phyloP scores from a whole-genome alignment of 1,139 yeast species.

The Pichia sp. region DNA sequence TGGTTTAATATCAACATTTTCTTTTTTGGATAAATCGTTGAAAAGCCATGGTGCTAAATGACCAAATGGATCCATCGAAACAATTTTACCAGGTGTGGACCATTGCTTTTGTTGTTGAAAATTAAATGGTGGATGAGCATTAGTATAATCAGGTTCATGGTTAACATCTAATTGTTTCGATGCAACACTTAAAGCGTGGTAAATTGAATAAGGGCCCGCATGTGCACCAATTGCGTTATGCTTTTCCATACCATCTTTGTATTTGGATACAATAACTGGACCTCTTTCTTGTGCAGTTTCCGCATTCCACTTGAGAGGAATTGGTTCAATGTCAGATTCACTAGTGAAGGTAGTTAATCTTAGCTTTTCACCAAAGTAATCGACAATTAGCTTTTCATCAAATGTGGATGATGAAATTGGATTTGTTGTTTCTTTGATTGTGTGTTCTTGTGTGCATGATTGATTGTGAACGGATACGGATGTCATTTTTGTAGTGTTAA shows the following conservation, averaged over 20 bases:
- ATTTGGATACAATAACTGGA: conserved; percentile 49
- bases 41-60: conserved; percentile 55
- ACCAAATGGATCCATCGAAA: conserved; percentile 57
- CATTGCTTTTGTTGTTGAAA: conserved; percentile 48
- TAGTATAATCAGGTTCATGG: conserved; percentile 52
- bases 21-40: conserved; percentile 35
- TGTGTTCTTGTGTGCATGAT: conserved; percentile 8
- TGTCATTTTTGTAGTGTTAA: not conserved
- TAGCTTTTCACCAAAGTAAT: conserved; percentile 31
- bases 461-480: not conserved
- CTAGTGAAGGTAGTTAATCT: conserved; percentile 45
- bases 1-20: conserved; percentile 49
- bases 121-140: conserved; percentile 54
- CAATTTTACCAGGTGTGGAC: conserved; percentile 48
- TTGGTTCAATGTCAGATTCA: conserved; percentile 42
- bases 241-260: conserved; percentile 38
- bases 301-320: conserved; percentile 46
- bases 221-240: conserved; percentile 55
- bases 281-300: conserved; percentile 44
- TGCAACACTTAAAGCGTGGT: conserved; percentile 56
- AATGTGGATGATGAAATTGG: conserved; percentile 9
- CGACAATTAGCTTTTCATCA: conserved; percentile 24
- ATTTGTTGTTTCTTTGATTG: conserved; percentile 10
- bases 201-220: conserved; percentile 52
- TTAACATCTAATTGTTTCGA: conserved; percentile 44